Evolutionary conservation across 345 rosid genomes (phyloP), one percentile per base, ranked within the genome.

Genomic region (Balakata baccata): DNA sequence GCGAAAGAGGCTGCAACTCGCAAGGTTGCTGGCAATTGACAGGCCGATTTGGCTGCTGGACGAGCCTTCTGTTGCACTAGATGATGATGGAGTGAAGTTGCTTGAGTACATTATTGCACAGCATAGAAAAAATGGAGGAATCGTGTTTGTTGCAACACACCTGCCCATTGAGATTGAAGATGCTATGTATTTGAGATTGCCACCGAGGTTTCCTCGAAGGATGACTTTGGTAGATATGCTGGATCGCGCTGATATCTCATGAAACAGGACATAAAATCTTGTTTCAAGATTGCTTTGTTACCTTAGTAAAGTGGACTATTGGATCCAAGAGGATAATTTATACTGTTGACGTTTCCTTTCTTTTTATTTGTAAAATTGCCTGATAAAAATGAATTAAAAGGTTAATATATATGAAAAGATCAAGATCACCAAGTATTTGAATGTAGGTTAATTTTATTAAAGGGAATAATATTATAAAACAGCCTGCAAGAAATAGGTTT

Each of bases 1-100:
- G 73, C 82, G 92, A 61, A 94, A 92, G 81, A 84, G 95, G 78
- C 80, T 94, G 79, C 98, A 92, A 74, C 89, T 92, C 20, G 97
- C 97, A 0, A 88, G 97, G 83, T 72, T 89, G 66, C 80, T 92
- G 1, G 96, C 97, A 1, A 87, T 94, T 10, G 97, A 94, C 60
- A 74, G 97, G 39, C 98, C 95, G 5, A 94, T 94, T 43, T 94
- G 97, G 97, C 81, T 92, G 68, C 85, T 94, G 16, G 96, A 94
- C 5, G 93, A 94, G 74, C 98, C 95, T 17, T 92, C 97, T 0
- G 93, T 92, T 74, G 97, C 98, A 4, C 79, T 94, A 70, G 98
- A 94, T 74, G 86, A 84, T 38, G 92, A 94, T 8, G 97, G 98
- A 65, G 88, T 85, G 80, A 88, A 83, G 78, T 64, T 94, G 80